These are phyloP conservation scores for Phytophthora fragariae DNA, from an alignment of 352 stramenopile species.

Conservation along the genomic window DNA sequence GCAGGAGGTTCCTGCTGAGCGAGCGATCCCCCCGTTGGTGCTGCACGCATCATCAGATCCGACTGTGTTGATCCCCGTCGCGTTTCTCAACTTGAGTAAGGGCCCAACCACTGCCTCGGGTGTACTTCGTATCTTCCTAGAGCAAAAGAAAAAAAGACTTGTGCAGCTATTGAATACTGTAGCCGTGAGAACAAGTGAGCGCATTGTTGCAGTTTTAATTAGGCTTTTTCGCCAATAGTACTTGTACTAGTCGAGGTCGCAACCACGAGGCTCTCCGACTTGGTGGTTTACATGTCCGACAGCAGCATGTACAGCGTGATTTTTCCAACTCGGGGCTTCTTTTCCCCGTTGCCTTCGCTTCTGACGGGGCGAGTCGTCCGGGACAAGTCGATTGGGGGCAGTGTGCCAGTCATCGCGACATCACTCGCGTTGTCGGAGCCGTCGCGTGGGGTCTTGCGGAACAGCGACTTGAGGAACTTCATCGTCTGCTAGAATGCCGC, in stretches of 20 bases:
- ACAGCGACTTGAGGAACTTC: conserved; percentile 32
- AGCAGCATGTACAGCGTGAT: conserved; percentile 33
- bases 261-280: neutral
- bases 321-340: conserved; percentile 18
- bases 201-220: conserved; percentile 1
- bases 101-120: no score
- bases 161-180: no score
- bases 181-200: neutral
- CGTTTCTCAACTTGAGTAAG: neutral
- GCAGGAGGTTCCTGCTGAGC: neutral
- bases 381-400: conserved; percentile 24
- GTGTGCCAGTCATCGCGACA: neutral
- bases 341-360: conserved; percentile 14
- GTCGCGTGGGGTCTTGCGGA: conserved; percentile 12
- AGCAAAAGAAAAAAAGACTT: no score
- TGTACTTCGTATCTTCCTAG: no score
- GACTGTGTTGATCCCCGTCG: neutral
- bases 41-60: neutral
- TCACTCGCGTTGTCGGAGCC: neutral
- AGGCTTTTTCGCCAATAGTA: neutral
- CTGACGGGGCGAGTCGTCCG: conserved; percentile 11
- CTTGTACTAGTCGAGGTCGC: neutral
- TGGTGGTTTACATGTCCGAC: conserved; percentile 24
- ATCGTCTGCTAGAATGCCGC: conserved; percentile 3
- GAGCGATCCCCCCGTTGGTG: neutral